These are phyloP conservation scores for Fragilaria crotonensis DNA, from an alignment of 108 stramenopile genomes.

Conservation along the genomic window DNA sequence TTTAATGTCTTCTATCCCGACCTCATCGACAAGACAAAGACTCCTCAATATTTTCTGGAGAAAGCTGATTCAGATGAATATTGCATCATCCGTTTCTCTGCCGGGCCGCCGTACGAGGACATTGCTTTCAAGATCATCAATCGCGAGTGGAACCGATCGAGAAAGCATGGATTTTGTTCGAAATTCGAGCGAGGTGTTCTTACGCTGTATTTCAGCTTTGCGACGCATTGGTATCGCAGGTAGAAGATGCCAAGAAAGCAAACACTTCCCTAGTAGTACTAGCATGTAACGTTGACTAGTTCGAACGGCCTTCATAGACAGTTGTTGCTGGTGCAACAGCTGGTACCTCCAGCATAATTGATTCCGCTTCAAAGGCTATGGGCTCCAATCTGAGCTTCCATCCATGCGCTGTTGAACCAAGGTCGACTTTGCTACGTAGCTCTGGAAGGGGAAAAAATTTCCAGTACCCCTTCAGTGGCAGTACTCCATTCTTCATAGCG, in stretches of 20 bases:
- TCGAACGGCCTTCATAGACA: too few relatives aligned
- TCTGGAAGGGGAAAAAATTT: not conserved
- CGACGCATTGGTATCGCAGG: conserved; percentile 91
- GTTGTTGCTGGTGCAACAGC: not conserved
- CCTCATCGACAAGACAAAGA: conserved; percentile 92
- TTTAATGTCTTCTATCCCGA: conserved; percentile 99
- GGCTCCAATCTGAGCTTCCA: not conserved
- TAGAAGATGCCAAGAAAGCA: too few relatives aligned
- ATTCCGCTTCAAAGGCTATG: not conserved
- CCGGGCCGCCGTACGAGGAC: conserved; percentile 99
- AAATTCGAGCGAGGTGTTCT: conserved; percentile 97
- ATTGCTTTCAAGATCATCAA: conserved; percentile 99
- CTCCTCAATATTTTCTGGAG: conserved; percentile 90
- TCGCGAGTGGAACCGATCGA: conserved; percentile 92
- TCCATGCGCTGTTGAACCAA: not conserved
- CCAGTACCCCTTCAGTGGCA: not conserved
- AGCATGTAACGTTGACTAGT: too few relatives aligned
- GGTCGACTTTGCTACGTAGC: not conserved
- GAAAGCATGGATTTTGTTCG: conserved; percentile 90
- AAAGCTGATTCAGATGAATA: conserved; percentile 86
- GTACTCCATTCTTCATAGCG: not conserved
- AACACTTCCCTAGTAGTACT: too few relatives aligned
- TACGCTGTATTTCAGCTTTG: conserved; percentile 95
- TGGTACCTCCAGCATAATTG: not conserved
- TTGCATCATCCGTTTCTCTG: conserved; percentile 94